Conservation (phyloP, 2,329 filamentous ascomycete species). For the Penicillium sp. region DNA sequence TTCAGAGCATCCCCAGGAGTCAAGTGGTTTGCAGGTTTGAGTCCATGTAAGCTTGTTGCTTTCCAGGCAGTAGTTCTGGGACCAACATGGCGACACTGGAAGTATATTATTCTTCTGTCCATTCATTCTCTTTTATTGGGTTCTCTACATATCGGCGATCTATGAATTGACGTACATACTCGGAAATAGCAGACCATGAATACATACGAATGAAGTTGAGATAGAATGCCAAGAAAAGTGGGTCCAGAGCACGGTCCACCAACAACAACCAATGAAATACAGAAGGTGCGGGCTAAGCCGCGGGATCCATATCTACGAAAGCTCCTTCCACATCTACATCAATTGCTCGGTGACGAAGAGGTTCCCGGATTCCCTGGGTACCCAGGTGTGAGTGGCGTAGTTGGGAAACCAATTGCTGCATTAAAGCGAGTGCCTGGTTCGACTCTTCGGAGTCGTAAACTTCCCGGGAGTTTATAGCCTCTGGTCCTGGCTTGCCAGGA, state of each 20-base stretch:
- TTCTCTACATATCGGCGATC: no score
- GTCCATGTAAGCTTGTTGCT: not conserved
- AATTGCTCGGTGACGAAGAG: not conserved
- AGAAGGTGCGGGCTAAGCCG: not conserved
- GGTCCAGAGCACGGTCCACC: not conserved
- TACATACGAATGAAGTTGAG: not conserved
- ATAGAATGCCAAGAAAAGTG: not conserved
- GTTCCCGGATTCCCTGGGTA: not conserved
- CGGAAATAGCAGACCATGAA: not conserved
- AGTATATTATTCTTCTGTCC: no score
- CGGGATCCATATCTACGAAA: not conserved
- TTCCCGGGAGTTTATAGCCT: not conserved
- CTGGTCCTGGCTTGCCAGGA: not conserved
- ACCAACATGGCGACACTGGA: no score
- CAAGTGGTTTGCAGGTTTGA: not conserved
- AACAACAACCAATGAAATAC: not conserved
- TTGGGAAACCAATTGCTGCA: not conserved
- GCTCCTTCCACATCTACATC: not conserved
- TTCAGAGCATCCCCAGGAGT: not conserved
- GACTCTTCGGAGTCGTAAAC: not conserved
- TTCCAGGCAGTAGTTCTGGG: not conserved
- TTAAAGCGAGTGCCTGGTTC: not conserved
- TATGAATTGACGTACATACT: not conserved
- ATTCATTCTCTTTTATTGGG: no score
- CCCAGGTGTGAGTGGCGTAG: not conserved